A percentile compares a stretch with the other conserved stretches of the same genome.
These are phyloP conservation scores for Taphrina populina DNA, from an alignment of 1,139 yeast species.

Conservation along the genomic window DNA sequence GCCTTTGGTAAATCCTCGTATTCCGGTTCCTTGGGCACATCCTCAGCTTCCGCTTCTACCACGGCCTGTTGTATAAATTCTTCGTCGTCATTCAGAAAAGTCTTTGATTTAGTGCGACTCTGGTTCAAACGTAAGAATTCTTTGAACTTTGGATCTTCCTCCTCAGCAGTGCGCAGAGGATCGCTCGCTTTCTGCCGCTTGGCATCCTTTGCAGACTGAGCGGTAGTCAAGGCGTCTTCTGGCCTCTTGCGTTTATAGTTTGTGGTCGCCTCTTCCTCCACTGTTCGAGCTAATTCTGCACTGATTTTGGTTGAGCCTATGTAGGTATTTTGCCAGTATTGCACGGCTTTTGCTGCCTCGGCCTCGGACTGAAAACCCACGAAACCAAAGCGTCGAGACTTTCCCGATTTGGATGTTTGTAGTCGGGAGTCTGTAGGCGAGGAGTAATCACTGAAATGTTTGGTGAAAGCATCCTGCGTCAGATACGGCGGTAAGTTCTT, in stretches of 20 bases:
- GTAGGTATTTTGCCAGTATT: conserved; percentile 71
- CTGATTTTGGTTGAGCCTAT: conserved; percentile 78
- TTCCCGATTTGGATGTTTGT: conserved; percentile 71
- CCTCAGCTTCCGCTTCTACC: conserved; percentile 39
- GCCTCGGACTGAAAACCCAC: conserved; percentile 71
- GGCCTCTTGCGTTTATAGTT: conserved; percentile 35
- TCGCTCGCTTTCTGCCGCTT: not conserved
- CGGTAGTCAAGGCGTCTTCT: conserved; percentile 76
- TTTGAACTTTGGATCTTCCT: conserved; percentile 61
- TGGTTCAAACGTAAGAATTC: conserved; percentile 84
- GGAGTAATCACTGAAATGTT: conserved; percentile 63
- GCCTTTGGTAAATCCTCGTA: conserved; percentile 40
- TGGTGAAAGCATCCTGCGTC: conserved; percentile 69
- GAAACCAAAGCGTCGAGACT: conserved; percentile 89
- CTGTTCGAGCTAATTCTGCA: conserved; percentile 72
- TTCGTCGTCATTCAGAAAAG: conserved; percentile 75
- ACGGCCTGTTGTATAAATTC: conserved; percentile 34
- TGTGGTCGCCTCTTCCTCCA: conserved; percentile 22
- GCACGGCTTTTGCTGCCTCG: conserved; percentile 78
- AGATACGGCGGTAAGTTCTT: conserved; percentile 83
- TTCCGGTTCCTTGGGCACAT: conserved; percentile 42
- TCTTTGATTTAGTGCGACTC: conserved; percentile 61
- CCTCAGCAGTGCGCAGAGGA: conserved; percentile 27
- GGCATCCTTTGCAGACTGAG: conserved; percentile 45
- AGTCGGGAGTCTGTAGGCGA: conserved; percentile 82